Evolutionary conservation across 768 basidiomycete genomes (phyloP), one percentile per base, ranked within the genome.

Genomic region (Infundibulicybe gibba): DNA sequence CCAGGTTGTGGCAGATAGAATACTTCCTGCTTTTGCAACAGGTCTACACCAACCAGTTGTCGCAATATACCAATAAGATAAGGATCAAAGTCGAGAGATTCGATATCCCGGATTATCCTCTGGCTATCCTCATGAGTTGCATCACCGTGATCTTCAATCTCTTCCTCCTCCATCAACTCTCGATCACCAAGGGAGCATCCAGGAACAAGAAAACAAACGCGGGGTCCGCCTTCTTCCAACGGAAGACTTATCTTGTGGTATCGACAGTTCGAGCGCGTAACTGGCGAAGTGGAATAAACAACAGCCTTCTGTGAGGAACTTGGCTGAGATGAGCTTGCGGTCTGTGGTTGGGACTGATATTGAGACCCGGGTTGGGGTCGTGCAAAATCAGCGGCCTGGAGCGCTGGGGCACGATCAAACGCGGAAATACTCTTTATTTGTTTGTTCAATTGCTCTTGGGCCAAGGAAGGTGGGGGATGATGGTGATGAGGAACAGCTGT

Each of bases 191-290:
- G 71, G 6, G 83, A 78, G 53, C 85, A 87, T 1, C 83, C 83
- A 0, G 85, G 85, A 5, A 85, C 81, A 25, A 85, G 70, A 63
- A 87, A 87, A 52, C 56, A 73, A n/a, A 82, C 64, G 6, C 79
- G 76, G 30, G 69, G 71, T 3, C 75, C 74, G 25, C 69, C 67
- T 44, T 81, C 79, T 45, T 76, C 74, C 33, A 64, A 67, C 1
- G 82, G 83, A 16, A 87, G 59, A 51, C 80, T 82, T 55, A 87
- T 81, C 49, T 75, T 79, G 56, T 81, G 83, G 60, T 80, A 87
- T 34, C 80, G 79, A 53, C 85, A 87, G 44, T 85, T 74, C 3
- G 85, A 85, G 5, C 85, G 77, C 13, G 83, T 85, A 6, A 80
- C 74, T 0, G 80, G 81, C 2, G 80, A 73, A 45, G 63, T 71